Base-by-base conservation (phyloP, 179 eudicot genomes). In the Gypsophila paniculata region DNA sequence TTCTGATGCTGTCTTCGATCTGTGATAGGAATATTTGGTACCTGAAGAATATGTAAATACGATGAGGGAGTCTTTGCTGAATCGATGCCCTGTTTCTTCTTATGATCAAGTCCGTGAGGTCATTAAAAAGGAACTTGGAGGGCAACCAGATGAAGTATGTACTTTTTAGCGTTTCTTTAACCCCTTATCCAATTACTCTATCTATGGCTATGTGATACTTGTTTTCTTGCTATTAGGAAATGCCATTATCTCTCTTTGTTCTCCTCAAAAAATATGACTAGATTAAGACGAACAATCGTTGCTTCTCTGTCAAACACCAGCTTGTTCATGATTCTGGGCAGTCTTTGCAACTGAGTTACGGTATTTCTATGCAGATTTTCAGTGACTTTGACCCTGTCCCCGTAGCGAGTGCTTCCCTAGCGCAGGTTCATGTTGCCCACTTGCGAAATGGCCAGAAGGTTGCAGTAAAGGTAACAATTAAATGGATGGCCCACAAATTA, bases 361-460 rank as follows among this genome's bases (percentile, higher is more conserved):
- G 73, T 53, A 61, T 80, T 46, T 73, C 17, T 14, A 63, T 75
- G 73, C 85, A 95, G 99, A 87, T 95, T 44, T 95, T 95, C 80
- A 76, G 79, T 62, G 87, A 95, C 71, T 95, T 95, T 79, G 90
- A 90, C 85, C 96, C 93, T 77, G 93, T 81, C 21, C 99, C 99
- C 23, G 72, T 95, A 57, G 99, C 99, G 73, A 95, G 99, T 86
- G 99, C 97, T 79, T 95, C 99, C 65, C 96, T 95, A 76, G 99
- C 99, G n/a, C 99, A 95, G 77, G 99, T 95, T 82, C 99, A 95
- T 72, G 82, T 83, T 79, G 99, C 96, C 64, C 93, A 80, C 60
- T 79, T 91, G 75, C 86, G 65, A 62, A 88, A 86, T 68, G 99
- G 99, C 72, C 82, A 92, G 81, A 90, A 88, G 86, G 96, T 95